Conservation (phyloP, 2,329 filamentous ascomycete species). For the Scedosporium aurantiacum region DNA sequence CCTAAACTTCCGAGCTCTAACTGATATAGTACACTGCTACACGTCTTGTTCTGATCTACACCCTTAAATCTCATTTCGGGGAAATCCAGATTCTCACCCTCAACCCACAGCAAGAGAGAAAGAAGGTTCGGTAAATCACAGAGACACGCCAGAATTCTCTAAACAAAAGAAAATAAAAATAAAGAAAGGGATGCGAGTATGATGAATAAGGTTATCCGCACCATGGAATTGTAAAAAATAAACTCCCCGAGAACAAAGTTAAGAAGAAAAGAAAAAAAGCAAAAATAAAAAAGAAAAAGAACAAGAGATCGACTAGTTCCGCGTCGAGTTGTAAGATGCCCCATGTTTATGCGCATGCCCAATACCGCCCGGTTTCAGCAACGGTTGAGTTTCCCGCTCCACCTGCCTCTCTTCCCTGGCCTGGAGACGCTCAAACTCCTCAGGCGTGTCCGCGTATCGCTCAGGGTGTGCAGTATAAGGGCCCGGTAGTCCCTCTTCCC, state of each 20-base stretch:
- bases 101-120: neutral
- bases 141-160: neutral
- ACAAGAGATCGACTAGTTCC: neutral
- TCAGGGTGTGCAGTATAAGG: slow-evolving; percentile 42
- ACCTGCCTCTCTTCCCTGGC: slow-evolving; percentile 41
- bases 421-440: slow-evolving; percentile 37
- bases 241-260: neutral
- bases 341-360: slow-evolving; percentile 25
- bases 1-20: neutral
- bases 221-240: neutral
- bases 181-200: neutral
- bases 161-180: neutral
- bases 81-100: neutral
- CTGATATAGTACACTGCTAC: neutral
- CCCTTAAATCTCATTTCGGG: neutral
- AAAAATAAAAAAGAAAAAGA: neutral
- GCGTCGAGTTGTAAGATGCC: slow-evolving; percentile 25
- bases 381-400: slow-evolving; percentile 36
- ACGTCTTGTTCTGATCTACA: neutral
- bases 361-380: slow-evolving; percentile 38
- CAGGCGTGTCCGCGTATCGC: slow-evolving; percentile 38
- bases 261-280: neutral
- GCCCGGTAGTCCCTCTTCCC: slow-evolving; percentile 38
- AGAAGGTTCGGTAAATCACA: neutral
- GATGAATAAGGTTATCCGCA: neutral